Base-by-base conservation (phyloP, 2,329 filamentous ascomycete species). In the Exophiala aquamarina region DNA sequence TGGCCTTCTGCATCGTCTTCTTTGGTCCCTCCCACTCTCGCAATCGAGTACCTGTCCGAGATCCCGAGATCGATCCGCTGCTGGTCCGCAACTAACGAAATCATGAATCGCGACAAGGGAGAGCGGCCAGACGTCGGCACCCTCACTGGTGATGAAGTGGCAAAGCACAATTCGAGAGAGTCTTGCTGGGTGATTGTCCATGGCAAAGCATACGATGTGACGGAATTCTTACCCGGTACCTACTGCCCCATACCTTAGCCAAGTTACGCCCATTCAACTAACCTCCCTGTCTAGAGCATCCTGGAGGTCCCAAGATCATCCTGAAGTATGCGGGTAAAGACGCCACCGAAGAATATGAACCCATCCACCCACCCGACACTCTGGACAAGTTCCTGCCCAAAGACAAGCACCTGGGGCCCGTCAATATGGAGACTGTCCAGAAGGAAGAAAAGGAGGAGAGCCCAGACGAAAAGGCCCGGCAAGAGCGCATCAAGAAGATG, bases 251-350 rank as follows among this genome's bases (percentile, higher is more conserved):
- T 20, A 10, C 33, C 21, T 21, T 36, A 3, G n/a, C 14, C n/a
- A n/a, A n/a, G n/a, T n/a, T n/a, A n/a, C n/a, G n/a, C n/a, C n/a
- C n/a, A n/a, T n/a, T n/a, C n/a, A 19, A 11, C 33, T 44, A 18
- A 35, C 42, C 49, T 38, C 39, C 19, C 35, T 33, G 28, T 33
- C 8, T 58, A 83, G 89, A 95, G 67, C 90, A 95, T 63, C 91
- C 91, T 18, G 91, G 91, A 52, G 91, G 89, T 29, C 78, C 83
- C 57, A 93, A 92, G 65, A 94, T 97, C 66, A 97, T 98, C 62
- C 79, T 98, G 56, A 95, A 95, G 73, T 95, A 96, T 71, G 91
- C 91, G 21, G 90, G 91, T 61, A 94, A 92, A 76, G 91, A 96
- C 75, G 90, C 90, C 31, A 94, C 90, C 28, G 87, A 91, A 66